These are phyloP conservation scores for Neotropicomus parvogracilis DNA, from an alignment of 1,284 basidiomycete species.

Conservation along the genomic window DNA sequence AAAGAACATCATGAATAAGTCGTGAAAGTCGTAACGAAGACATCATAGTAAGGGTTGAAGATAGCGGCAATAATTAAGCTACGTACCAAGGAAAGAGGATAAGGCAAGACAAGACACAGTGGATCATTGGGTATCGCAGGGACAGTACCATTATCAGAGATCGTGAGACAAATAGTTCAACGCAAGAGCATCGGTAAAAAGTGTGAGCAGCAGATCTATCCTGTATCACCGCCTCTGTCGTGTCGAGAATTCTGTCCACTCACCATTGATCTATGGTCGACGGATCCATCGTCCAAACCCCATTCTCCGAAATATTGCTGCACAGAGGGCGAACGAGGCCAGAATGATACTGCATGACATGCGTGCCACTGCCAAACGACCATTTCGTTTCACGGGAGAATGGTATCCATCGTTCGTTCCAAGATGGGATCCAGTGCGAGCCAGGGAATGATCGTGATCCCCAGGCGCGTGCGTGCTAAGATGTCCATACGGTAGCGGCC, in stretches of 20 bases:
- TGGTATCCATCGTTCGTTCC: neutral
- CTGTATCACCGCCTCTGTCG: neutral
- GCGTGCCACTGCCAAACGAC: constrained; percentile 6
- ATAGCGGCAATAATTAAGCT: neutral
- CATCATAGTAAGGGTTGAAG: neutral
- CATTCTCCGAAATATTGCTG: constrained; percentile 25
- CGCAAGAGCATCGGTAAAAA: neutral
- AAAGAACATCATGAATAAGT: neutral
- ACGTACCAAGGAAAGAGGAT: neutral
- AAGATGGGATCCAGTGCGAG: neutral
- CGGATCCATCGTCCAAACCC: constrained; percentile 26
- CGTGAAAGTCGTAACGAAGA: constrained; percentile 1
- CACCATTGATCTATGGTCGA: constrained; percentile 20
- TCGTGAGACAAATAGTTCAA: neutral
- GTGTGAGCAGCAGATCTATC: neutral
- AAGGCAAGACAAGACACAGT: neutral
- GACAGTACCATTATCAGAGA: neutral
- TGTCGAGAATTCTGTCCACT: neutral
- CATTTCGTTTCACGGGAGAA: constrained; percentile 9
- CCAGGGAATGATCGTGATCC: neutral
- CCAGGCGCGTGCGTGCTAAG: neutral
- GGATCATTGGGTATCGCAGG: neutral
- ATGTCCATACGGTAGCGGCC: constrained; percentile 25
- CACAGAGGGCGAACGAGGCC: constrained; percentile 30
- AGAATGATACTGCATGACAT: constrained; percentile 26